Base-by-base conservation (phyloP, 805 yeast species). In the Clavispora vitiphila region DNA sequence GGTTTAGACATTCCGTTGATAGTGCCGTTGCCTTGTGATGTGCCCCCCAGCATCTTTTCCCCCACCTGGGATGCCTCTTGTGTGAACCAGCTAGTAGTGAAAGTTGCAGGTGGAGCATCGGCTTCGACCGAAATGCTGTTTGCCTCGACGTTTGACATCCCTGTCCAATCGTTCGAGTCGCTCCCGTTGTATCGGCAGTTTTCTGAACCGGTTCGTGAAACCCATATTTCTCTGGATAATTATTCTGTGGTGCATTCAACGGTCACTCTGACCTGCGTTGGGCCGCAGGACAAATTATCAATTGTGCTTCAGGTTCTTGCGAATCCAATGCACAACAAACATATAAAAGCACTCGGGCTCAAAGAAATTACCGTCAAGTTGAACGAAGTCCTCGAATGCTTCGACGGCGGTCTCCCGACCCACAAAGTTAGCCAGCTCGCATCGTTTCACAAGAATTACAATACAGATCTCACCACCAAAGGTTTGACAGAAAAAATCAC, bases 1-100 rank as follows among this genome's bases (percentile, higher is more conserved):
- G 84, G 81, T 0, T 52, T 81, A 27, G 86, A 81, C 51, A 55
- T 81, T 1, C 87, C 87, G 0, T 58, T 81, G 30, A 61, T 80
- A 4, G 69, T 81, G 12, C 80, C 78, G 0, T 57, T 81, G 15
- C 79, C 78, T 1, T 72, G 71, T 36, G 77, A 77, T 39, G 65
- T 79, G 4, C 63, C 70, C 9, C 71, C 81, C 22, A 78, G 83
- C 22, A 77, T 80, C 6, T 71, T 62, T 41, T 72, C 71, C 35
- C 57, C 65, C 4, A 55, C 58, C 14, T 75, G 78, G 73, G 62
- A 58, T 41, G 80, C 80, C 1, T 63, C 65, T 22, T 74, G 80
- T 1, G 57, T 62, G 4, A 80, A 80, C 36, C 50, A 60, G 5
- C 53, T 81, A 6, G 69, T 68, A 32, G 72, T 72, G 34, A 59